Evolutionary conservation across 139 green algal genomes (phyloP), one percentile per base, ranked within the genome.

Genomic region (Edaphochlamys debaryana): DNA sequence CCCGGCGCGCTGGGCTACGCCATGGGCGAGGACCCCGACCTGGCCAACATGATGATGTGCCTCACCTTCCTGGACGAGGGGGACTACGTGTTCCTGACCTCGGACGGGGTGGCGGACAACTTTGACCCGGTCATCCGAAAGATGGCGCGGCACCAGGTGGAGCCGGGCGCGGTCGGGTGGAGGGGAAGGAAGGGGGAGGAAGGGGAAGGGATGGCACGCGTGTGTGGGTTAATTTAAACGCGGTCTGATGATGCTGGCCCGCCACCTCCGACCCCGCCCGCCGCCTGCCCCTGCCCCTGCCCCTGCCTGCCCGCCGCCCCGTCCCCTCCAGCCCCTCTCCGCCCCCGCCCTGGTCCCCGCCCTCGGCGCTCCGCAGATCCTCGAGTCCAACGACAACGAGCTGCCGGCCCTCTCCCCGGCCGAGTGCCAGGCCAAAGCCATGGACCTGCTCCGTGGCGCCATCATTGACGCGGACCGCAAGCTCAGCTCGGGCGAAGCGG

Each of bases 61-160:
- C 60, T 92, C 32, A 89, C 72, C 9, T 79, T 75, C 25, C 52
- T 92, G 64, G 68, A 89, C 27, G 68, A 88, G 63, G 88, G 88
- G 20, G 88, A 92, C 45, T 40, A 89, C 6, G 79, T 92, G 8
- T 89, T 92, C 67, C 82, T 92, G 25, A 85, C 85, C 5, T 76
- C 37, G 9, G 88, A 92, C 37, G 88, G 88, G 40, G 75, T 92
- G 29, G 78, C 82, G 1, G 88, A 92, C 67, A 92, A 92, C 79
- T 92, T 92, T 56, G 85, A 92, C 67, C 88, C 85, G 2, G 78
- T 92, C 40, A 84, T 89, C 4, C 64, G 85, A 1, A 88, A 89
- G 64, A 69, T 85, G 62, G 88, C 82, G 6, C 60, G 77, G 22
- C 84, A 85, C 62, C 62, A 79, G 60, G 54, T 79, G n/a, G 30